A percentile compares a stretch with the other conserved stretches of the same genome.
phyloP scores from a whole-genome alignment of 2,329 filamentous ascomycete species.

The Aspergillus pseudoglaucus region DNA sequence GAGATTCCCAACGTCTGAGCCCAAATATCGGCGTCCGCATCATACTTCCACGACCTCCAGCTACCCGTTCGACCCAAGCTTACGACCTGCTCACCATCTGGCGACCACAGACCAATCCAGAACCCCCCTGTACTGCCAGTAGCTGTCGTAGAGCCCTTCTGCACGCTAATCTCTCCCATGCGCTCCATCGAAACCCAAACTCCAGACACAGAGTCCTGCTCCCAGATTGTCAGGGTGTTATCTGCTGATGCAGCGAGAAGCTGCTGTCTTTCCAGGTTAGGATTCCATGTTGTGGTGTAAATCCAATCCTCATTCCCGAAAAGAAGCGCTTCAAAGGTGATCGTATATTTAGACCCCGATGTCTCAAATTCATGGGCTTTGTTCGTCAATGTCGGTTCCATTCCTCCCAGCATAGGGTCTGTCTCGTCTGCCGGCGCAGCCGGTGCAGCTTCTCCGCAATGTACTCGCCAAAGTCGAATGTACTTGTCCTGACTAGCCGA shows the following conservation, averaged over 20 bases:
- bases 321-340: slow-evolving; percentile 89
- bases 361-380: slow-evolving; percentile 74
- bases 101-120: slow-evolving; percentile 92
- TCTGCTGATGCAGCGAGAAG: slow-evolving; percentile 89
- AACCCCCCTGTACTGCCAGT: slow-evolving; percentile 95
- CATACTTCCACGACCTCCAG: slow-evolving; percentile 78
- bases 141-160: slow-evolving; percentile 93
- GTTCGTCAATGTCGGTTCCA: slow-evolving; percentile 72
- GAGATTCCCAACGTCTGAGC: slow-evolving; percentile 67
- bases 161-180: slow-evolving; percentile 85
- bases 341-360: slow-evolving; percentile 58
- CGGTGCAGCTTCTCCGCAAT: slow-evolving; percentile 61
- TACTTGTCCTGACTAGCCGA: slow-evolving; percentile 98
- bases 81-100: slow-evolving; percentile 65
- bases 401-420: slow-evolving; percentile 30
- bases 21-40: slow-evolving; percentile 61
- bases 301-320: slow-evolving; percentile 98
- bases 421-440: slow-evolving; percentile 35
- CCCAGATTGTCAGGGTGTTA: slow-evolving; percentile 91
- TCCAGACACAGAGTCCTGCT: slow-evolving; percentile 72
- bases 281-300: slow-evolving; percentile 75
- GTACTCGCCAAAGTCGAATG: slow-evolving; percentile 84
- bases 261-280: slow-evolving; percentile 52
- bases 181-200: slow-evolving; percentile 84
- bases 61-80: slow-evolving; percentile 86